phyloP scores from a whole-genome alignment of 805 yeast species.

The Wickerhamiella parazyma region DNA sequence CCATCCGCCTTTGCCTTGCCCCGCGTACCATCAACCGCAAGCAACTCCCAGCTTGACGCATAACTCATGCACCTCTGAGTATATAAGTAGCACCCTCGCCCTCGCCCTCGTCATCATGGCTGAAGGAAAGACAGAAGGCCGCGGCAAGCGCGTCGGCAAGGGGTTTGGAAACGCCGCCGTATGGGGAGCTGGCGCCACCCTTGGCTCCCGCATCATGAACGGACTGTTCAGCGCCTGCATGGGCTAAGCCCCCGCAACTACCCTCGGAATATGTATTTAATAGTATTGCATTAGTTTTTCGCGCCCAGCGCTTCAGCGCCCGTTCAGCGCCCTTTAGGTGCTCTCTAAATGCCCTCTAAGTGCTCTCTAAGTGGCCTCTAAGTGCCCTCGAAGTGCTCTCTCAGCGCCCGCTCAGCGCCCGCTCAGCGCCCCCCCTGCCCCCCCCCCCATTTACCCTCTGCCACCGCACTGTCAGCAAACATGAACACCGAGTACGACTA shows the following conservation, averaged over 20 bases:
- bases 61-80: too few species aligned
- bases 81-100: too few species aligned
- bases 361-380: too few species aligned
- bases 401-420: not conserved
- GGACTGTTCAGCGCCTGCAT: slow-evolving; percentile 7
- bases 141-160: slow-evolving; percentile 48
- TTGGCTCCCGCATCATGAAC: slow-evolving; percentile 68
- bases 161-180: slow-evolving; percentile 79
- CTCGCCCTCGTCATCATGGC: too few species aligned
- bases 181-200: slow-evolving; percentile 89
- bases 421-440: not conserved
- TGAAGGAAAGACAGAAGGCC: slow-evolving; percentile 3
- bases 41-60: too few species aligned
- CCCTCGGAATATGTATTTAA: not conserved
- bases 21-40: too few species aligned
- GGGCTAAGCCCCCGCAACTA: not conserved
- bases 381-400: not conserved
- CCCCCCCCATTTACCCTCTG: not conserved
- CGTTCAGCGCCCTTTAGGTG: too few species aligned
- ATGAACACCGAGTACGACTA: slow-evolving; percentile 57
- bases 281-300: too few species aligned
- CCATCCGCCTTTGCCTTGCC: too few species aligned
- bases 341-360: too few species aligned
- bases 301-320: too few species aligned
- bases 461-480: not conserved